Evolutionary conservation across 1,139 yeast species (phyloP).

Genomic region (Taphrina wiesneri): DNA sequence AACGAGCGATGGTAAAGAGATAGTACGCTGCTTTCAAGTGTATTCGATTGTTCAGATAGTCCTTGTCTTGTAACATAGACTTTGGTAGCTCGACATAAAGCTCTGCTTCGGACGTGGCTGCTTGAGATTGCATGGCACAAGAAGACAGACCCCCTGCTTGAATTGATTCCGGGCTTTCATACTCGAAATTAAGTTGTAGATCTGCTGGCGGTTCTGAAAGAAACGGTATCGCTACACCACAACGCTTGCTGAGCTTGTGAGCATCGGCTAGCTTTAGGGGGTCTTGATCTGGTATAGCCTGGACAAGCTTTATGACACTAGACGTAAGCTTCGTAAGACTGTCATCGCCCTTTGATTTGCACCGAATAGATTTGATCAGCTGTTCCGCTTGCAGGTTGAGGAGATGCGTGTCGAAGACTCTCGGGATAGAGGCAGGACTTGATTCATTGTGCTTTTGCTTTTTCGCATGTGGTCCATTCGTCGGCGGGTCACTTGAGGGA

Average conservation of each 20-base stretch:
- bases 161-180: background rate
- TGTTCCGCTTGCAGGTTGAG: slow-evolving; percentile 18
- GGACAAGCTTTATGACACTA: background rate
- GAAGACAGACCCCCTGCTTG: background rate
- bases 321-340: slow-evolving; percentile 6
- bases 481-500: slow-evolving; percentile 15
- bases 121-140: background rate
- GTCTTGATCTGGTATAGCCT: background rate
- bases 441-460: slow-evolving; percentile 9
- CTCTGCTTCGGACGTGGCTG: background rate
- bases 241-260: background rate
- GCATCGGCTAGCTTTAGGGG: slow-evolving; percentile 1
- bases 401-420: background rate
- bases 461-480: slow-evolving; percentile 26
- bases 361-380: background rate
- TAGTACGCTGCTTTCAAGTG: slow-evolving; percentile 87
- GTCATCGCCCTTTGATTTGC: background rate
- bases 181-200: slow-evolving; percentile 12
- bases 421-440: background rate
- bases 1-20: slow-evolving; percentile 71
- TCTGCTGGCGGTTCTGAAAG: background rate
- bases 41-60: slow-evolving; percentile 84
- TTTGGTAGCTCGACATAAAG: slow-evolving; percentile 16
- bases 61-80: slow-evolving; percentile 73
- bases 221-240: background rate